These are phyloP conservation scores for Solanum megistacrolobum DNA, from an alignment of 257 asterid genomes.

Conservation along the genomic window DNA sequence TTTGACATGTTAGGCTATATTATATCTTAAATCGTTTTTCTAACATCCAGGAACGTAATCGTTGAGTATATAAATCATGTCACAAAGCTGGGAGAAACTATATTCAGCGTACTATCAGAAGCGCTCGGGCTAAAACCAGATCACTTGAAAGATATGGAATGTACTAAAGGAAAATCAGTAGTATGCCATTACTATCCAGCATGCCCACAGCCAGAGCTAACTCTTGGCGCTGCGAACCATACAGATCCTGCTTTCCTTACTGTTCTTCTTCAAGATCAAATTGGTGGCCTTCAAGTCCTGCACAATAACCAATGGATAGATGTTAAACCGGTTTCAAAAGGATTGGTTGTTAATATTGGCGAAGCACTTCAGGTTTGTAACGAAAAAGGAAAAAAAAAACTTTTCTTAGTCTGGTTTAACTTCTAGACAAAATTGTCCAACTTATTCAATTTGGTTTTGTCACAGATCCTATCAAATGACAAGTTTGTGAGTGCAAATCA, in stretches of 20 bases:
- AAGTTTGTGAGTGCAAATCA: conserved; percentile 55
- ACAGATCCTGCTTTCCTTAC: conserved; percentile 67
- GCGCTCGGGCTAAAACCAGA: conserved; percentile 51
- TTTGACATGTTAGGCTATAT: neutral
- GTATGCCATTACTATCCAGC: conserved; percentile 57
- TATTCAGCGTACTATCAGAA: conserved; percentile 46
- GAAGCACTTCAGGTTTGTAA: conserved; percentile 53
- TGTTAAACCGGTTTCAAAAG: conserved; percentile 39
- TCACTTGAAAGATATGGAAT: conserved; percentile 28
- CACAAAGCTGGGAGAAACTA: conserved; percentile 26
- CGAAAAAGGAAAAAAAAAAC: neutral
- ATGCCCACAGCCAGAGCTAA: conserved; percentile 66
- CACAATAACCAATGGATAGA: conserved; percentile 40
- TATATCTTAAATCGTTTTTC: neutral
- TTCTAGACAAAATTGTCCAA: neutral
- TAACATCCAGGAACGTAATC: conserved; percentile 29
- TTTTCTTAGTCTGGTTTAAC: neutral
- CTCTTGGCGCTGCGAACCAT: conserved; percentile 54
- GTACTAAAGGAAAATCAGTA: conserved; percentile 22
- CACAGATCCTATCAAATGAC: conserved; percentile 50
- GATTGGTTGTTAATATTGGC: conserved; percentile 57
- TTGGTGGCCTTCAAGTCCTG: conserved; percentile 66
- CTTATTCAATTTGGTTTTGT: neutral
- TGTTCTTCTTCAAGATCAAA: conserved; percentile 54
- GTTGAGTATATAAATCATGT: conserved; percentile 29